Evolutionary conservation across 352 stramenopile genomes (phyloP).

Genomic region (Achlya hypogyna): DNA sequence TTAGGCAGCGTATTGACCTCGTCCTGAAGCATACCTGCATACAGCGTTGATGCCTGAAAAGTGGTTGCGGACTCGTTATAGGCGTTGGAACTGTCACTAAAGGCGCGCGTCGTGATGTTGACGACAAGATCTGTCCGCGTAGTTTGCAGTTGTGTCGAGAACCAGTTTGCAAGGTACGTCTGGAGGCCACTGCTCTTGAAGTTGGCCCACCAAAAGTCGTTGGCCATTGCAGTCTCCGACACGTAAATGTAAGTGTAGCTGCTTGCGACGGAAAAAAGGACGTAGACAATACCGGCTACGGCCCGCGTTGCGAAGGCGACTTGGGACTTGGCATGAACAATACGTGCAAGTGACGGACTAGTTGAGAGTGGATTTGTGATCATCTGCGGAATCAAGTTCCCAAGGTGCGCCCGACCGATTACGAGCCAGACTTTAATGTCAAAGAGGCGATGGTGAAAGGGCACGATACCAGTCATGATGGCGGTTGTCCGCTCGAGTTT

Average conservation of each 20-base stretch:
- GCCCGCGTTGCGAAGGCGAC: background rate
- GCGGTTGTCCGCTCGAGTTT: background rate
- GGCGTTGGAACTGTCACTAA: background rate
- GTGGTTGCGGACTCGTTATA: background rate
- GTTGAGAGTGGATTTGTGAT: background rate
- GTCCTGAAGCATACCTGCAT: conserved; percentile 3
- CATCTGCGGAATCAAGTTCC: background rate
- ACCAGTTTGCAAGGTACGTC: background rate
- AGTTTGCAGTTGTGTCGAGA: background rate
- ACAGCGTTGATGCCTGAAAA: background rate
- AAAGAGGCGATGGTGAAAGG: background rate
- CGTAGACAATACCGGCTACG: background rate
- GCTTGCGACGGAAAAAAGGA: background rate
- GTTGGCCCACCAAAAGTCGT: conserved; percentile 17
- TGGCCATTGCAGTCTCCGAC: conserved; percentile 7
- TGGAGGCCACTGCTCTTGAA: background rate
- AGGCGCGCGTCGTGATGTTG: background rate
- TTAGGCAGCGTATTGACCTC: conserved; percentile 14
- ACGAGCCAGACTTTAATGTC: conserved; percentile 10
- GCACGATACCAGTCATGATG: conserved; percentile 10
- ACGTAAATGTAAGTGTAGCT: conserved; percentile 12
- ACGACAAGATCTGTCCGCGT: background rate
- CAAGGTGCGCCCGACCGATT: background rate
- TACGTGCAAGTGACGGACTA: background rate
- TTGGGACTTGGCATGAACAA: background rate